phyloP scores from a whole-genome alignment of 345 rosid species.

The Pelargonium nanum region DNA sequence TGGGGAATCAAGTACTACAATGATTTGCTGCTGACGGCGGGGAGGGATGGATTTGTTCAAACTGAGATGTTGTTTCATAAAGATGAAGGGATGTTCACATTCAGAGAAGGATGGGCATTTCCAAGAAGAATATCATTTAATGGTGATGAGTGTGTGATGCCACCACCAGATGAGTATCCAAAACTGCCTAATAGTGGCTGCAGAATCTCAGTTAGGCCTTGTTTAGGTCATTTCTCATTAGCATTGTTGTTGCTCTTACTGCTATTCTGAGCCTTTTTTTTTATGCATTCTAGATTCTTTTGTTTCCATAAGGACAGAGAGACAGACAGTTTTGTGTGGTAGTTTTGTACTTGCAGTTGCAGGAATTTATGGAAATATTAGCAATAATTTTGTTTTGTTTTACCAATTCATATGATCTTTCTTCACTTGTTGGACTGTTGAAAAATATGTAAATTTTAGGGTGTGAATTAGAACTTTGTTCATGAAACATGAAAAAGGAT shows the following conservation, averaged over 20 bases:
- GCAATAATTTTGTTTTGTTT: too few relatives aligned
- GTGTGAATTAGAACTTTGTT: too few relatives aligned
- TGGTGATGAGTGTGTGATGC: constrained; percentile 93
- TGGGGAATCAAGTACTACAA: constrained; percentile 74
- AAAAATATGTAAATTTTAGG: too few relatives aligned
- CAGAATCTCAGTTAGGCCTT: constrained; percentile 6
- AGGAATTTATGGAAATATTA: not conserved
- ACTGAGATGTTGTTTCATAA: constrained; percentile 58
- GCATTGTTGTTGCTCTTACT: constrained; percentile 8
- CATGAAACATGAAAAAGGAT: too few relatives aligned
- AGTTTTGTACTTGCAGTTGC: too few relatives aligned
- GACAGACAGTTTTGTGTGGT: too few relatives aligned
- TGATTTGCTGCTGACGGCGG: constrained; percentile 58
- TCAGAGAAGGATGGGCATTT: constrained; percentile 76
- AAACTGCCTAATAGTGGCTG: constrained; percentile 38
- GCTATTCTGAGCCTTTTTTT: constrained; percentile 1
- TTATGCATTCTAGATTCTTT: not conserved
- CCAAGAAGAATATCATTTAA: constrained; percentile 68
- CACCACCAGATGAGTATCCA: constrained; percentile 64
- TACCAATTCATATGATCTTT: too few relatives aligned
- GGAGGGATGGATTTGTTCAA: constrained; percentile 54
- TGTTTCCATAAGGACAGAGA: not conserved
- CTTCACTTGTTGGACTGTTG: too few relatives aligned
- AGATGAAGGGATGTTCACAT: constrained; percentile 41
- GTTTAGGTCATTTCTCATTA: constrained; percentile 4